A percentile compares a stretch with the other conserved stretches of the same genome.
Evolutionary conservation across 2,329 filamentous ascomycete genomes (phyloP).

Genomic region (Cordyceps tenuipes): DNA sequence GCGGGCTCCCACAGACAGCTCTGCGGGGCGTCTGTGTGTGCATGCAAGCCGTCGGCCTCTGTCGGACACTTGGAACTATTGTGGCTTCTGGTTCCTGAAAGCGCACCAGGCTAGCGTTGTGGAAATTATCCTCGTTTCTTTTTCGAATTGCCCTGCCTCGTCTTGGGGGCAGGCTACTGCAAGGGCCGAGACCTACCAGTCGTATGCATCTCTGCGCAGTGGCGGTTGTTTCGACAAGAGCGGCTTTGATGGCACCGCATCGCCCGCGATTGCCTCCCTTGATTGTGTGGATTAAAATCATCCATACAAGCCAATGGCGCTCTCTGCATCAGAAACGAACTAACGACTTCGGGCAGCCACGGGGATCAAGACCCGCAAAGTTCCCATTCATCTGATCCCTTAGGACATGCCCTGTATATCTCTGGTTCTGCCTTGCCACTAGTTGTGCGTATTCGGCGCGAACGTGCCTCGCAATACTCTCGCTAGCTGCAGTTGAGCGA

Average conservation of each 20-base stretch:
- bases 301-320: not conserved
- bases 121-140: slow-evolving; percentile 8
- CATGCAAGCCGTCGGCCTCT: not conserved
- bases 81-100: not conserved
- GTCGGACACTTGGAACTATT: not conserved
- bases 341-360: not conserved
- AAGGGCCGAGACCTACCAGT: slow-evolving; percentile 7
- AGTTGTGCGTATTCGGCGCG: not conserved
- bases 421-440: not conserved
- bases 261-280: not conserved
- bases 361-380: not conserved
- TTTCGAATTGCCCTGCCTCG: slow-evolving; percentile 8
- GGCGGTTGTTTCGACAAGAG: not conserved
- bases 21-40: slow-evolving; percentile 9
- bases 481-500: not conserved
- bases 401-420: not conserved
- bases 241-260: not conserved
- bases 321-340: not conserved
- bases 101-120: not conserved
- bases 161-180: slow-evolving; percentile 4
- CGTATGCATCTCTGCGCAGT: too few species aligned
- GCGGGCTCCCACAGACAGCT: not conserved
- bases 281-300: slow-evolving; percentile 3
- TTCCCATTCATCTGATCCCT: not conserved
- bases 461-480: not conserved